Conservation (phyloP, 2,329 filamentous ascomycete species). For the Trichoderma citrinoviride region DNA sequence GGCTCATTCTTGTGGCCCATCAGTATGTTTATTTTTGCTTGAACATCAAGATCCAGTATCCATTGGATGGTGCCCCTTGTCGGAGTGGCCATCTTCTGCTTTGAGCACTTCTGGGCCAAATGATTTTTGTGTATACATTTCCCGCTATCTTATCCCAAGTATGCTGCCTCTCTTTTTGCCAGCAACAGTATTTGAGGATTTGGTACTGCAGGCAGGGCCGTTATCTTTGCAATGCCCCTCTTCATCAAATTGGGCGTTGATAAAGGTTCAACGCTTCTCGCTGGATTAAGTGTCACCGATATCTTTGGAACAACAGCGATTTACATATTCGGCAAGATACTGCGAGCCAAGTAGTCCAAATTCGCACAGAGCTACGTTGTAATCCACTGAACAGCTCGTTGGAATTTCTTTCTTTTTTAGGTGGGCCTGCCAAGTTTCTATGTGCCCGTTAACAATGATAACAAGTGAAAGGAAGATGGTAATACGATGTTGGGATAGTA, state of each 20-base stretch:
- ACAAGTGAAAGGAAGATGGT: no score
- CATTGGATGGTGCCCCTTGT: constrained; percentile 59
- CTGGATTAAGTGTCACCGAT: constrained; percentile 22
- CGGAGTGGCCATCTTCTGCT: constrained; percentile 53
- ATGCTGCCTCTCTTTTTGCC: constrained; percentile 25
- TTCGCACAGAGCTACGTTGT: constrained; percentile 17
- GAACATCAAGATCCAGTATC: constrained; percentile 61
- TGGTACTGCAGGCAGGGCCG: constrained; percentile 20
- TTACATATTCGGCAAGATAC: constrained; percentile 19
- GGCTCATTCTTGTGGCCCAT: constrained; percentile 64
- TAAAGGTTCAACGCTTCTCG: constrained; percentile 25
- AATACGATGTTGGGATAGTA: no score
- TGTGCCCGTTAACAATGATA: no score
- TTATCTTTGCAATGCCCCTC: constrained; percentile 24
- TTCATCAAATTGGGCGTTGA: constrained; percentile 25
- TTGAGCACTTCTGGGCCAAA: constrained; percentile 45
- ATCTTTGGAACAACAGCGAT: constrained; percentile 21
- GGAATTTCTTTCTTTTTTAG: no score
- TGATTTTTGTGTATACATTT: constrained; percentile 27
- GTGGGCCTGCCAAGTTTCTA: no score
- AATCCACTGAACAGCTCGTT: no score
- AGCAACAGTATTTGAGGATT: constrained; percentile 25
- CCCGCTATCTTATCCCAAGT: constrained; percentile 25
- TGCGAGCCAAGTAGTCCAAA: constrained; percentile 15
- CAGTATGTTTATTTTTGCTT: constrained; percentile 68